Conservation (phyloP, 2,329 filamentous ascomycete species). For the Aspergillus brunneoviolaceus region DNA sequence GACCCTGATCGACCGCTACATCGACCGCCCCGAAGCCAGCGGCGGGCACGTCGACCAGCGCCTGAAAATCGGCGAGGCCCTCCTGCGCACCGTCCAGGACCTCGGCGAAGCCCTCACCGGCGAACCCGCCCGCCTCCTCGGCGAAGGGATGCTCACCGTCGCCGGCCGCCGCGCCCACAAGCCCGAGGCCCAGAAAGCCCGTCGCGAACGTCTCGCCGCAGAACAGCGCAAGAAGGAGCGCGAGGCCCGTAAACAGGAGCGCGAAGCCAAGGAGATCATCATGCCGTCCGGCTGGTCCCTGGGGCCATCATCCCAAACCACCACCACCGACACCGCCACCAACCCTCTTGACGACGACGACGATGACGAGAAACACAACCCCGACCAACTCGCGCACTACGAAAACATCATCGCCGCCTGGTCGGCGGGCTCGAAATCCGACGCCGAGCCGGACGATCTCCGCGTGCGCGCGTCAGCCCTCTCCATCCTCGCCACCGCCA, state of each 20-base stretch:
- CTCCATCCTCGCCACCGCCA: constrained; percentile 43
- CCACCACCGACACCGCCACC: neutral
- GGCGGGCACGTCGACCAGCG: constrained; percentile 37
- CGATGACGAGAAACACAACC: constrained; percentile 36
- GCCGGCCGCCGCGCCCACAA: constrained; percentile 41
- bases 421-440: constrained; percentile 38
- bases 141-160: constrained; percentile 41
- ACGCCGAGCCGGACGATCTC: constrained; percentile 45
- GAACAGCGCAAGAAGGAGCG: constrained; percentile 28
- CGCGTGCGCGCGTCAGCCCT: constrained; percentile 45
- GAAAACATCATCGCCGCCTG: constrained; percentile 43
- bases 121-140: constrained; percentile 38
- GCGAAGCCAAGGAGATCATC: constrained; percentile 24
- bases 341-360: constrained; percentile 17
- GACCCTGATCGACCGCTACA: constrained; percentile 41
- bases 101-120: constrained; percentile 39
- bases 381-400: constrained; percentile 34
- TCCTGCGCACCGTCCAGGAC: constrained; percentile 43
- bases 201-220: constrained; percentile 28
- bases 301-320: constrained; percentile 22
- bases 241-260: constrained; percentile 29
- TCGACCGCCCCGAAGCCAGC: constrained; percentile 37
- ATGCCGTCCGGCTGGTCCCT: constrained; percentile 31
- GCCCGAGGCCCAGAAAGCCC: constrained; percentile 33
- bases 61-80: constrained; percentile 43